Evolutionary conservation across 306 rosid species (phyloP), one percentile per base, ranked within the genome.

Genomic region (Dalbergia cochinchinensis): DNA sequence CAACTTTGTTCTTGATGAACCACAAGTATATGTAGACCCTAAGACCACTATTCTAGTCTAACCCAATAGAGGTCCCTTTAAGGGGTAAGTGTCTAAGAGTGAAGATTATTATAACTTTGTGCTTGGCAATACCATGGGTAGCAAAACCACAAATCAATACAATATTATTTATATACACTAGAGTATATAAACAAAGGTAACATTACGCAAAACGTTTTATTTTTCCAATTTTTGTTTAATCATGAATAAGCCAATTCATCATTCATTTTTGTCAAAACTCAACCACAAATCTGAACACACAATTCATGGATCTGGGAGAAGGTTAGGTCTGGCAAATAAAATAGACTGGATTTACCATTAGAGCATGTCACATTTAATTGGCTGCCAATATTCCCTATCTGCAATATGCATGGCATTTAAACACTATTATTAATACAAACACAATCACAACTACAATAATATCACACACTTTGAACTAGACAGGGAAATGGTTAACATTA

Each of bases 361-460:
- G 88, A 79, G 84, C 95, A 92, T 8, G 90, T 90, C 47, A 92
- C 7, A 20, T 67, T 87, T 68, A 83, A 31, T 84, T 90, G 88
- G 85, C 84, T 82, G 22, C 85, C 92, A 4, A 73, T 61, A 79
- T 87, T 88, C 71, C 8, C 69, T 62, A 81, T 69, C 97, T 90
- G 95, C 82, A 78, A 47, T 45, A 26, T 26, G 31, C 22, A 70
- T 47, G 8, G 55, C 11, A 78, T 57, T 42, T 65, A 33, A 79
- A 39, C 81, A 20, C 35, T 37, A 48, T 31, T 35, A 48, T 31
- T 35, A 26, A 7, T 6, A 37, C 44, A 72, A 14, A 48, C 15
- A 41, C 6, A 73, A 4, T 2, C 22, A 59, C 26, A 41, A 71
- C 51, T 12, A 26, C 31, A 26, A 6, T 20, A 57, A 53, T 35